These are phyloP conservation scores for Phylloporus sp. DNA, from an alignment of 768 basidiomycete species.

Conservation along the genomic window DNA sequence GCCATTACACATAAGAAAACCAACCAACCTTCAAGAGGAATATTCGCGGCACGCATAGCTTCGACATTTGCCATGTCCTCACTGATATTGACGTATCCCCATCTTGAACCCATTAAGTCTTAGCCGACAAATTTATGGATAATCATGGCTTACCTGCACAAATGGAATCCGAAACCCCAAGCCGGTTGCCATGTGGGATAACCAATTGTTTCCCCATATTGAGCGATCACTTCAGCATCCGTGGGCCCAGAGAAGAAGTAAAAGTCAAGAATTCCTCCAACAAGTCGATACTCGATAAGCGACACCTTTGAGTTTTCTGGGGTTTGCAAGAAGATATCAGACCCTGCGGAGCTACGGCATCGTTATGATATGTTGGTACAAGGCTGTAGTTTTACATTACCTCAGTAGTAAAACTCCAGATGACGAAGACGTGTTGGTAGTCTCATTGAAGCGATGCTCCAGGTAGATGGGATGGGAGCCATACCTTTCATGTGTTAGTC, in stretches of 20 bases:
- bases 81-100: constrained; percentile 51
- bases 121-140: background rate
- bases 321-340: constrained; percentile 65
- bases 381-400: constrained; percentile 33
- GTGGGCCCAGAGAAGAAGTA: constrained; percentile 66
- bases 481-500: constrained; percentile 41
- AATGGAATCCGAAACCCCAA: constrained; percentile 79
- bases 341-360: constrained; percentile 53
- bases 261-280: constrained; percentile 75
- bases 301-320: constrained; percentile 52
- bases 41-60: constrained; percentile 60
- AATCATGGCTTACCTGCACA: constrained; percentile 49
- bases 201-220: constrained; percentile 66
- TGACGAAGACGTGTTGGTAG: constrained; percentile 49
- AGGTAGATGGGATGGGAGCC: constrained; percentile 71
- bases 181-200: constrained; percentile 67
- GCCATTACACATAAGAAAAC: background rate
- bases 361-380: constrained; percentile 1
- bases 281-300: constrained; percentile 65
- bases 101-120: constrained; percentile 18
- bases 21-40: constrained; percentile 71
- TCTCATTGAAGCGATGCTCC: constrained; percentile 63
- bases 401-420: constrained; percentile 61
- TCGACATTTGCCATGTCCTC: constrained; percentile 53
- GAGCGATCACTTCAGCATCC: constrained; percentile 57